phyloP scores from a whole-genome alignment of 148 eudicot species.

The Gaultheria prostrata region DNA sequence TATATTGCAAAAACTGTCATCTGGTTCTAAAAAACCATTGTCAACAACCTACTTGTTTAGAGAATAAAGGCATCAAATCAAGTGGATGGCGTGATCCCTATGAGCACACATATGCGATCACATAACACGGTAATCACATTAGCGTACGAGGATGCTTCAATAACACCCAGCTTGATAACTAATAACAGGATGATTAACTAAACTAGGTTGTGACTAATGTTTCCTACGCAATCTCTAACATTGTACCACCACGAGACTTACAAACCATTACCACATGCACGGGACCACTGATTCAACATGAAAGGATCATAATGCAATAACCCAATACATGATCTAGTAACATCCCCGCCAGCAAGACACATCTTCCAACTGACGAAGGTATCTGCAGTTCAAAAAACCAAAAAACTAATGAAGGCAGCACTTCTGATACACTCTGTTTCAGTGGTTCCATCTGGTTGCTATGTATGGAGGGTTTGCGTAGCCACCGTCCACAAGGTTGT shows the following conservation, averaged over 20 bases:
- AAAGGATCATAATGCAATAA: background rate
- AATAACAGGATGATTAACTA: too few relatives aligned
- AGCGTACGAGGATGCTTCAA: background rate
- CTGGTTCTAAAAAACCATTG: background rate
- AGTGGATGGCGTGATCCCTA: background rate
- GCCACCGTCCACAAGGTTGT: too few relatives aligned
- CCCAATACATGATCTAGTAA: background rate
- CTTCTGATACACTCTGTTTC: too few relatives aligned
- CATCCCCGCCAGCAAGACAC: too few relatives aligned
- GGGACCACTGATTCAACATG: background rate
- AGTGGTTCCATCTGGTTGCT: too few relatives aligned
- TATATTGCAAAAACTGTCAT: background rate
- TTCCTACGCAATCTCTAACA: background rate
- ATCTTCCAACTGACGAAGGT: too few relatives aligned
- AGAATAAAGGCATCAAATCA: background rate
- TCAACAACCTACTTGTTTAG: background rate
- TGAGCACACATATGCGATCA: background rate
- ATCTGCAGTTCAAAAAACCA: too few relatives aligned
- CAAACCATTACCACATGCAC: background rate
- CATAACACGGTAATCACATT: too few relatives aligned
- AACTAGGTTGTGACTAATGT: too few relatives aligned
- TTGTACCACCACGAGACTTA: background rate
- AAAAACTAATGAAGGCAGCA: too few relatives aligned
- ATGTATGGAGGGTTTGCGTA: too few relatives aligned
- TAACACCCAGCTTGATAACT: too few relatives aligned